These are phyloP conservation scores for Penicillium robsamsonii DNA, from an alignment of 495 filamentous ascomycete genomes.

Conservation along the genomic window DNA sequence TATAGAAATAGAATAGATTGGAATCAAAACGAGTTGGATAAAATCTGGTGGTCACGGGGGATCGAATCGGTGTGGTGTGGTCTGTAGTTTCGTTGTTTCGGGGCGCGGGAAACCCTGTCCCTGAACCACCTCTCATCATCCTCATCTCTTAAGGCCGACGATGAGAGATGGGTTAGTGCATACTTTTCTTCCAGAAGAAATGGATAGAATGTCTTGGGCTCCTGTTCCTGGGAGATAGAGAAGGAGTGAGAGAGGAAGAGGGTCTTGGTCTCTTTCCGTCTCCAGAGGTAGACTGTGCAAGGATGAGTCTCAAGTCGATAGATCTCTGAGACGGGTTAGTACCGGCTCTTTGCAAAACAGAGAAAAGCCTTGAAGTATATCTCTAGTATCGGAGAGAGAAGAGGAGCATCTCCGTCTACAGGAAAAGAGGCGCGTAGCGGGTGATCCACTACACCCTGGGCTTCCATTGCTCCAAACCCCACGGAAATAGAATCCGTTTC, in stretches of 20 bases:
- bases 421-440: not conserved
- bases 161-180: not conserved
- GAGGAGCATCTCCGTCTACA: not conserved
- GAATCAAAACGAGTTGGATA: not conserved
- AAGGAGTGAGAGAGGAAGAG: not conserved
- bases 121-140: not conserved
- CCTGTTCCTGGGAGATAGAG: not conserved
- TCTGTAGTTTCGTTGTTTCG: not conserved
- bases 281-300: not conserved
- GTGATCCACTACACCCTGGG: constrained; percentile 3
- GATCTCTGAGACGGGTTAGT: not conserved
- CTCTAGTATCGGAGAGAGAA: not conserved
- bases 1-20: not conserved
- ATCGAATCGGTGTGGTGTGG: not conserved
- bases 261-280: not conserved
- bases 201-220: not conserved
- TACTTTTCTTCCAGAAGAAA: not conserved
- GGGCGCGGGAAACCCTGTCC: not conserved
- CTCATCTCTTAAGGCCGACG: not conserved
- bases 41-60: not conserved
- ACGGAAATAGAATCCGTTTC: constrained; percentile 22
- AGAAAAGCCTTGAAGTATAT: not conserved
- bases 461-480: constrained; percentile 16
- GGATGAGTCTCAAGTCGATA: not conserved
- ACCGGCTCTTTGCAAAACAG: not conserved